Base-by-base conservation (phyloP, 2,329 filamentous ascomycete species). In the Penicillium frequentans region DNA sequence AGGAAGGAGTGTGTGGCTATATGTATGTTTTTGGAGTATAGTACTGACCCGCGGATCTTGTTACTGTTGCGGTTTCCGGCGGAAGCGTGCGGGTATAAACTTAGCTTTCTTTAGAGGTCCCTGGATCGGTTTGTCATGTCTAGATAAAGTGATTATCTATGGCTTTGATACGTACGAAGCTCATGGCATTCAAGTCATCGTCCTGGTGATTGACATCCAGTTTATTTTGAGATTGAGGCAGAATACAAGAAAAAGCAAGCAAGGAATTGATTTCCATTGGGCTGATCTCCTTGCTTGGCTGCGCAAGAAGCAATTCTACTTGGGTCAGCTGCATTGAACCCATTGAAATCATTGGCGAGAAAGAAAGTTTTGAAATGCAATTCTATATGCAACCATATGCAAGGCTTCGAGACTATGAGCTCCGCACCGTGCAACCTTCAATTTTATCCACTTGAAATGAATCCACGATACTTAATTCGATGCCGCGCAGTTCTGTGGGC, bases 1-100 rank as follows among this genome's bases (percentile, higher is more conserved):
- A 57, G 66, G 16, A 49, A 49, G 1, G 70, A 73, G 49, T 72
- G 69, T 46, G 58, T 61, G 13, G 68, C 69, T 3, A 71, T 73
- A 31, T 73, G 70, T 48, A 69, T 67, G 57, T 71, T 68, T 45
- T 45, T 72, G 42, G 68, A 71, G 42, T 37, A 57, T 23, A 57
- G 60, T 23, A 49, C 55, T 8, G 69, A 70, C 52, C 50, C 61
- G 1, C 54, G 57, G 44, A 57, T 72, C 11, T 52, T 55, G 16
- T 53, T 60, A 16, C 55, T 70, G 23, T 49, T 73, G 24, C 55
- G 57, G 6, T 66, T 66, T 44, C 66, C 70, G 1, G 68, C 67
- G 2, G 49, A 51, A 16, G 59, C 64, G 5, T 70, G 67, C 54
- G 69, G 69, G 16, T 68, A 71, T 64, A 26, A 50, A 23, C 46